Evolutionary conservation across 2,329 filamentous ascomycete species (phyloP).

Genomic region (Colletotrichum coccodes): DNA sequence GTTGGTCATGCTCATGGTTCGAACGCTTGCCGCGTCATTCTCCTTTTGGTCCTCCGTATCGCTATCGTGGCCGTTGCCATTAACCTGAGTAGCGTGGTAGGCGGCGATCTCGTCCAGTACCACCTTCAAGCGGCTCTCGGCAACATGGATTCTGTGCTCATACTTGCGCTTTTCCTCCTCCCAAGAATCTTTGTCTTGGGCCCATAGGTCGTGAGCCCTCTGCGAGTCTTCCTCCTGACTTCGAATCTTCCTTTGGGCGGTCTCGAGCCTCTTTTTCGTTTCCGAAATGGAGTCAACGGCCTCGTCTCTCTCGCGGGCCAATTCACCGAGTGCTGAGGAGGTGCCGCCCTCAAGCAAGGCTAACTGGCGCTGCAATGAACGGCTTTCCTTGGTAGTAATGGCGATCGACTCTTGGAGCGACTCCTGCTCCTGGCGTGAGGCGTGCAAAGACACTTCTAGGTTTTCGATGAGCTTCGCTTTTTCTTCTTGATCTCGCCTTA

Average conservation of each 20-base stretch:
- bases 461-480: conserved; percentile 88
- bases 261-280: conserved; percentile 80
- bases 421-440: conserved; percentile 79
- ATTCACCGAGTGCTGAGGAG: conserved; percentile 83
- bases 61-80: conserved; percentile 56
- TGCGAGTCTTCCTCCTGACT: conserved; percentile 86
- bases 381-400: conserved; percentile 77
- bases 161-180: conserved; percentile 83
- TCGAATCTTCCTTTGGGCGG: conserved; percentile 79
- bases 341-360: conserved; percentile 89
- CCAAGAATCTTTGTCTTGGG: conserved; percentile 86
- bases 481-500: conserved; percentile 90
- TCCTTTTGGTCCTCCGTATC: conserved; percentile 73
- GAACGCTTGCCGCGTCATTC: conserved; percentile 77
- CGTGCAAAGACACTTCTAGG: conserved; percentile 80
- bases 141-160: conserved; percentile 89
- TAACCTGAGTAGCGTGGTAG: conserved; percentile 67
- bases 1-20: conserved; percentile 78
- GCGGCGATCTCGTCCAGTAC: conserved; percentile 88
- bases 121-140: conserved; percentile 84
- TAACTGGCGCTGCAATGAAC: conserved; percentile 85
- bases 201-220: conserved; percentile 82
- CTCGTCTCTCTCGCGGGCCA: conserved; percentile 87
- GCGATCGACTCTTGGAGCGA: conserved; percentile 70
- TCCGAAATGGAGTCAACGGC: conserved; percentile 79